These are phyloP conservation scores for Auricularia heimuer DNA, from an alignment of 768 basidiomycete species.

Conservation along the genomic window DNA sequence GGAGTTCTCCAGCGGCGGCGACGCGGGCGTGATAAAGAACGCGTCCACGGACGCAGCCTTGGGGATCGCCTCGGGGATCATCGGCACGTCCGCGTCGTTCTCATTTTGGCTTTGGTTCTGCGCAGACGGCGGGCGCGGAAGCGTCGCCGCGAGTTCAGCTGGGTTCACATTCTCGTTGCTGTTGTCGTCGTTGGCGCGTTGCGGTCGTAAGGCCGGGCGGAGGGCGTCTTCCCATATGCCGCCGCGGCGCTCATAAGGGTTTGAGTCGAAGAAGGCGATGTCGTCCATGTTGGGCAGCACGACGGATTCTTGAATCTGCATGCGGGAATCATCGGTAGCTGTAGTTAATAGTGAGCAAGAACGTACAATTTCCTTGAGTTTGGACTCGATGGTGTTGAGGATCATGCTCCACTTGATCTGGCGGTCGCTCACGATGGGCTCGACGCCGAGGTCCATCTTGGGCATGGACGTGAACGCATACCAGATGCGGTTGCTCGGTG, in stretches of 20 bases:
- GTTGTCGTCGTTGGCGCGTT: neutral
- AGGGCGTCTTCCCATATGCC: constrained; percentile 81
- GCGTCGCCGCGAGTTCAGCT: neutral
- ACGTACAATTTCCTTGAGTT: constrained; percentile 76
- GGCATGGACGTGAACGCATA: constrained; percentile 89
- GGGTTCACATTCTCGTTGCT: neutral
- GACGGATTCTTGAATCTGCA: constrained; percentile 83
- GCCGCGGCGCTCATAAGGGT: constrained; percentile 53
- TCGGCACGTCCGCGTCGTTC: neutral
- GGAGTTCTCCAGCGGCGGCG: constrained; percentile 16
- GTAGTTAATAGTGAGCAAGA: neutral
- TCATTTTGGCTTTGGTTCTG: neutral
- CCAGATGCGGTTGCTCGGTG: constrained; percentile 93
- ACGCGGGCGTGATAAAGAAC: constrained; percentile 22
- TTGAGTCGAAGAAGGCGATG: constrained; percentile 87
- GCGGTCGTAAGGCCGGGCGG: constrained; percentile 13
- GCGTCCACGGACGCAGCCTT: neutral
- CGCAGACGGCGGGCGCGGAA: constrained; percentile 4
- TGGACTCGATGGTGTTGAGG: constrained; percentile 78
- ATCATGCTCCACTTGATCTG: constrained; percentile 95
- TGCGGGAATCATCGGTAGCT: neutral
- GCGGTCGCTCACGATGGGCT: constrained; percentile 88
- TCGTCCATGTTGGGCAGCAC: constrained; percentile 99
- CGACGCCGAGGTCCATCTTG: constrained; percentile 77
- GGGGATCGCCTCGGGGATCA: neutral